Evolutionary conservation across 495 filamentous ascomycete species (phyloP), one percentile per base, ranked within the genome.

Genomic region (Aspergillus baeticus): DNA sequence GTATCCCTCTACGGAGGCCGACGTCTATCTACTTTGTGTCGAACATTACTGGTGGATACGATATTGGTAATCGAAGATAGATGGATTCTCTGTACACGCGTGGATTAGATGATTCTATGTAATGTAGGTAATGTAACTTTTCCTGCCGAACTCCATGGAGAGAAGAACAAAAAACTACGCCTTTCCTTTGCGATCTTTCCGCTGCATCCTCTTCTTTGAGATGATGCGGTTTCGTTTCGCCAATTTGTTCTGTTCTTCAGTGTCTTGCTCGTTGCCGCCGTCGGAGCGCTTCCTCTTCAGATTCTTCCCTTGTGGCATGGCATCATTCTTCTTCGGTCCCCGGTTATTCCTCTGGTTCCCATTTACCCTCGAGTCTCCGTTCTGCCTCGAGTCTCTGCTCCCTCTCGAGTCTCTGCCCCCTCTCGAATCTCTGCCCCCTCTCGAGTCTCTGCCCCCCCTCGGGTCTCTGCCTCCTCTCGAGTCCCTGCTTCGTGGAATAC

Each of bases 191-290:
- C 81, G 71, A 48, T 63, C 56, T 56, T 74, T 80, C 47, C 86
- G 77, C 68, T 79, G 72, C 71, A 80, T 80, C 31, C 86, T 75
- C 71, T 90, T 90, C 68, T 81, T 83, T 55, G 81, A 78, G 63
- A 90, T 89, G 61, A 89, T 88, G 47, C 79, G 76, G 58, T 82
- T 80, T 59, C 83, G 77, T 66, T 84, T 84, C 8, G 80, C 78
- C 15, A 82, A 35, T 68, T 84, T 87, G 58, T 81, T 79, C 51
- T 77, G 73, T 18, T 81, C 77, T 22, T 71, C 70, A 0, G 58
- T 38, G 13, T 70, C 66, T 33, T 63, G 70, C 29, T 63, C 52
- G 41, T 68, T 63, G 42, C 36, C 64, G 21, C 54, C 65, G 58
- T 71, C 71, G 35, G 66, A 63, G 44, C 69, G 71, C 69, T 80